A percentile compares a stretch with the other conserved stretches of the same genome.
These are phyloP conservation scores for Globisporangium iwayamae DNA, from an alignment of 352 stramenopile species.

Conservation along the genomic window DNA sequence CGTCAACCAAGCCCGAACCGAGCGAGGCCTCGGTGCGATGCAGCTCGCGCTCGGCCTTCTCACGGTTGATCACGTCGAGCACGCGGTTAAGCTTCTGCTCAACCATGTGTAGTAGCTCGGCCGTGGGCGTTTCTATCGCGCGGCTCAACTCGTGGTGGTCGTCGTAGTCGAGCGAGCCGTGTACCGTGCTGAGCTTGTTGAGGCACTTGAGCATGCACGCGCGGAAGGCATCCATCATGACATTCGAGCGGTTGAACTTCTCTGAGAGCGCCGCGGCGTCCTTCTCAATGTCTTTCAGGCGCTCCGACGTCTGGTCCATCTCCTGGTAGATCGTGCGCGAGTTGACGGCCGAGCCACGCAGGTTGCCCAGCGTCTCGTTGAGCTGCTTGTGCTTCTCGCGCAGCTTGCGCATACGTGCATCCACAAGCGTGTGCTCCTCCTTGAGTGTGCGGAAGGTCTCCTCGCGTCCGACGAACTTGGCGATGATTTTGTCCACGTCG, in stretches of 20 bases:
- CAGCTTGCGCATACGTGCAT: constrained; percentile 73
- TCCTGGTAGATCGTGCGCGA: constrained; percentile 84
- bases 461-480: constrained; percentile 66
- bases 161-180: constrained; percentile 70
- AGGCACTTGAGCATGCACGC: constrained; percentile 82
- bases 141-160: constrained; percentile 67
- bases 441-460: constrained; percentile 70
- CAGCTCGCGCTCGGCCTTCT: constrained; percentile 77
- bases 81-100: constrained; percentile 83
- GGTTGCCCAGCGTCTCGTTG: constrained; percentile 53
- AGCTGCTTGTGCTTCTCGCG: constrained; percentile 76
- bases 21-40: constrained; percentile 60
- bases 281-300: constrained; percentile 84
- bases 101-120: constrained; percentile 71
- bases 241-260: constrained; percentile 70
- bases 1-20: constrained; percentile 1
- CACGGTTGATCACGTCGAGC: constrained; percentile 79
- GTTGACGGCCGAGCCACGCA: constrained; percentile 70
- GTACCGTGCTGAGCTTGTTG: constrained; percentile 66
- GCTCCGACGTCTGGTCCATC: constrained; percentile 79
- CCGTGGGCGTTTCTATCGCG: constrained; percentile 62
- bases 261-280: constrained; percentile 62
- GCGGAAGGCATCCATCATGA: constrained; percentile 80
- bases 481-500: constrained; percentile 81
- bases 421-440: constrained; percentile 70